Percentiles rank a stretch among this genome's conserved stretches.
Conservation (phyloP, 768 basidiomycete species). For the Hirschioporus abietinus region DNA sequence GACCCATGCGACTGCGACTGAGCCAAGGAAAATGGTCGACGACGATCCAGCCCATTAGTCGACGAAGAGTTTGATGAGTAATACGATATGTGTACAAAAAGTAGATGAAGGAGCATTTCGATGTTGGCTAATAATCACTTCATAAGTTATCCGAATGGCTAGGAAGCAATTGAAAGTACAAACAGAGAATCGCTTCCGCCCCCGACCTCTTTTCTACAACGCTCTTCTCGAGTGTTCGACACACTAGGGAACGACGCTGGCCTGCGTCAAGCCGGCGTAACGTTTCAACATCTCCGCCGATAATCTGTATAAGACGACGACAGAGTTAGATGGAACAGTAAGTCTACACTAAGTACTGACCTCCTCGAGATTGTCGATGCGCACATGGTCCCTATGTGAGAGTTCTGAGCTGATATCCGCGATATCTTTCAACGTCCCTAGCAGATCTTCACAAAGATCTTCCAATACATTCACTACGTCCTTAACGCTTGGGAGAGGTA, state of each 20-base stretch:
- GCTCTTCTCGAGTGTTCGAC: constrained; percentile 52
- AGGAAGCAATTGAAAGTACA: constrained; percentile 17
- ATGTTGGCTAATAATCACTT: constrained; percentile 42
- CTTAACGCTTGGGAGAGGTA: constrained; percentile 71
- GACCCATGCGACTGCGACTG: background rate
- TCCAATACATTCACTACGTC: constrained; percentile 66
- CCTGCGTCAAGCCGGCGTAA: constrained; percentile 61
- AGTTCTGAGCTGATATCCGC: constrained; percentile 65
- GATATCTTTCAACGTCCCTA: constrained; percentile 59
- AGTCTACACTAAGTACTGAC: constrained; percentile 25
- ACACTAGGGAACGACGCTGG: constrained; percentile 65
- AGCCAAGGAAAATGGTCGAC: background rate
- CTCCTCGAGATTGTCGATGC: constrained; percentile 67
- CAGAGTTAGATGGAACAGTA: constrained; percentile 3
- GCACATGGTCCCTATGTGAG: constrained; percentile 62
- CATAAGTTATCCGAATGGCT: background rate
- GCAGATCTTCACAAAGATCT: constrained; percentile 56
- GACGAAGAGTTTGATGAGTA: constrained; percentile 32
- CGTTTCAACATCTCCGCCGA: constrained; percentile 50
- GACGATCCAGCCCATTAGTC: constrained; percentile 24
- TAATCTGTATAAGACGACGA: constrained; percentile 24
- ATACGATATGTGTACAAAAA: constrained; percentile 76
- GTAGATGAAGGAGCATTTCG: constrained; percentile 74
- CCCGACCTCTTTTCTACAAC: constrained; percentile 34
- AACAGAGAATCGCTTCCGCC: constrained; percentile 54